Conservation (phyloP, 768 basidiomycete genomes). For the Aureoboletus auriporus region DNA sequence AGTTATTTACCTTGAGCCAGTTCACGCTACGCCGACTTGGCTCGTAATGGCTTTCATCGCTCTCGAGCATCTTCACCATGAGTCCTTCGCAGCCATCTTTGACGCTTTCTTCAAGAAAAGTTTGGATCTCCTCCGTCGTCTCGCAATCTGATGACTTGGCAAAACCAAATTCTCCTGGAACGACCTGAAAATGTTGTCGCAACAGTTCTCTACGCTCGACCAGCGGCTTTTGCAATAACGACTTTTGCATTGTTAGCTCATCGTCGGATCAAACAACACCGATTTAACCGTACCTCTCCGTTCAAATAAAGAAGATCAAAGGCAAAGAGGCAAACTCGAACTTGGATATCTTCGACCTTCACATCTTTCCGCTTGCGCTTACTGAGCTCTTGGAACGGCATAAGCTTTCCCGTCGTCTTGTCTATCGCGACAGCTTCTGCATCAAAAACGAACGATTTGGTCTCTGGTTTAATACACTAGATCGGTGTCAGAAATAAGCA, state of each 20-base stretch:
- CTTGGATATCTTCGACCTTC: conserved; percentile 95
- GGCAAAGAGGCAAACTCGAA: conserved; percentile 92
- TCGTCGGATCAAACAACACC: neutral
- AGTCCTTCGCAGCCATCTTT: conserved; percentile 98
- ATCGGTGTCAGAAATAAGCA: conserved; percentile 2
- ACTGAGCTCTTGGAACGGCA: conserved; percentile 98
- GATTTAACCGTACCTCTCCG: conserved; percentile 63
- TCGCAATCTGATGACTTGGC: conserved; percentile 89
- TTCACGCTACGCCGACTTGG: conserved; percentile 94
- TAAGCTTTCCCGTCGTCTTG: conserved; percentile 71
- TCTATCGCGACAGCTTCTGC: conserved; percentile 97
- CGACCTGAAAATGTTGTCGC: conserved; percentile 71
- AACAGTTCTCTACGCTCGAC: conserved; percentile 74
- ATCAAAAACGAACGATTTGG: conserved; percentile 91
- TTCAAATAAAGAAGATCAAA: conserved; percentile 97
- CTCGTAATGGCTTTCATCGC: conserved; percentile 89
- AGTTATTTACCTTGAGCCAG: conserved; percentile 84
- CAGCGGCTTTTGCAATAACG: conserved; percentile 75
- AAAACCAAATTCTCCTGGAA: conserved; percentile 89
- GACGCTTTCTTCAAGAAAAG: conserved; percentile 93
- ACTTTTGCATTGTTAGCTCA: conserved; percentile 43
- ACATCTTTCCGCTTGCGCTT: conserved; percentile 96
- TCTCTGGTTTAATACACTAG: conserved; percentile 81
- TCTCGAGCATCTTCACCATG: conserved; percentile 99
- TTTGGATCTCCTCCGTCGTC: conserved; percentile 89